Conservation (phyloP, 2,329 filamentous ascomycete species). For the Ascochyta clinopodiicola region DNA sequence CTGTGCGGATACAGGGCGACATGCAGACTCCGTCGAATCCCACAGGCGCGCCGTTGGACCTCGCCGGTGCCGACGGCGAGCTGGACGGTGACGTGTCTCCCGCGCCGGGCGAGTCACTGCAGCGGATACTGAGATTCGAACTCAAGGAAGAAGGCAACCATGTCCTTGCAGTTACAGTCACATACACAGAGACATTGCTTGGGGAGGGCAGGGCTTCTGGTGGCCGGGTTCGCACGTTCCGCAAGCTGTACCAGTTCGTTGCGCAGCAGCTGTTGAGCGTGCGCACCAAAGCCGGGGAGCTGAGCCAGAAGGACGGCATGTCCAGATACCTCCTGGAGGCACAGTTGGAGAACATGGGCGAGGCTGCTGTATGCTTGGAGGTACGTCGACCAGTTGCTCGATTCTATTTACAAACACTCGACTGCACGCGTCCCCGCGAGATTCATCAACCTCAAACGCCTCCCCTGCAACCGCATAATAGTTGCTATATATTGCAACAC, state of each 20-base stretch:
- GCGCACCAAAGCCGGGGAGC: conserved; percentile 80
- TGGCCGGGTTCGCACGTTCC: conserved; percentile 79
- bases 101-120: conserved; percentile 70
- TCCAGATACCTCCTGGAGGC: conserved; percentile 81
- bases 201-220: conserved; percentile 55
- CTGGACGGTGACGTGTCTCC: conserved; percentile 48
- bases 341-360: conserved; percentile 93
- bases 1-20: conserved; percentile 84
- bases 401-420: conserved; percentile 8
- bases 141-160: conserved; percentile 94
- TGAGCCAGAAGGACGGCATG: conserved; percentile 55
- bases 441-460: conserved; percentile 22
- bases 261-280: conserved; percentile 90
- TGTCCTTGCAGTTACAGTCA: conserved; percentile 90
- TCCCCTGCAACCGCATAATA: conserved; percentile 2
- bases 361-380: conserved; percentile 81
- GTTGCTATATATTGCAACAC: conserved; percentile 7
- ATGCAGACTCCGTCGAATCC: conserved; percentile 90
- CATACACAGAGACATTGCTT: conserved; percentile 86
- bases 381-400: conserved; percentile 43
- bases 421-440: neutral
- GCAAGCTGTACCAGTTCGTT: conserved; percentile 96
- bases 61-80: conserved; percentile 55
- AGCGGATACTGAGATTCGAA: conserved; percentile 83
- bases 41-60: conserved; percentile 64